Evolutionary conservation across 2,329 filamentous ascomycete genomes (phyloP).

Genomic region (Stromatinia cepivora): DNA sequence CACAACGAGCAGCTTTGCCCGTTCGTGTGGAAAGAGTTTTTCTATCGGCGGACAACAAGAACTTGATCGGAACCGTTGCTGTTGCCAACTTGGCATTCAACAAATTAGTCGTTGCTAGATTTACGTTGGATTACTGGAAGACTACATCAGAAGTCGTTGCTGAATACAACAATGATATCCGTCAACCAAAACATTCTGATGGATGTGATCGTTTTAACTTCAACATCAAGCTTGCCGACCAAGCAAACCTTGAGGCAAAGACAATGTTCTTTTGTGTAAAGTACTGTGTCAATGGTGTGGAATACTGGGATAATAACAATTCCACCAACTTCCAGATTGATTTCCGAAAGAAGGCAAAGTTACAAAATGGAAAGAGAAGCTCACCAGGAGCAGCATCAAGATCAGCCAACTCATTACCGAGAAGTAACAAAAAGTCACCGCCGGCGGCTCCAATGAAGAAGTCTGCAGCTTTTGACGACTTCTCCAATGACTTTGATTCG

Average conservation of each 20-base stretch:
- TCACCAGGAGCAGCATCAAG: conserved; percentile 53
- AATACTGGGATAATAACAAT: conserved; percentile 95
- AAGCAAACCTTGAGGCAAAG: conserved; percentile 88
- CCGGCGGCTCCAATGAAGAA: conserved; percentile 50
- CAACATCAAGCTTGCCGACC: conserved; percentile 87
- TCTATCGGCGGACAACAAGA: conserved; percentile 85
- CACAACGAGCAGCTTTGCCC: conserved; percentile 62
- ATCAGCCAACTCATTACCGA: conserved; percentile 58
- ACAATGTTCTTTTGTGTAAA: conserved; percentile 90
- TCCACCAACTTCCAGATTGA: conserved; percentile 89
- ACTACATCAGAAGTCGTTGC: conserved; percentile 91
- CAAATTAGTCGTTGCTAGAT: conserved; percentile 86
- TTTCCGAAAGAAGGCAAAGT: conserved; percentile 77
- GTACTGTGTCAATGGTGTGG: conserved; percentile 79
- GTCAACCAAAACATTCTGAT: conserved; percentile 62
- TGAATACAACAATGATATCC: conserved; percentile 81
- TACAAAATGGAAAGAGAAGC: conserved; percentile 58
- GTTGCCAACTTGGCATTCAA: conserved; percentile 89
- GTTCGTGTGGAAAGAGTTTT: conserved; percentile 85
- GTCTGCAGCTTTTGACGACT: conserved; percentile 65
- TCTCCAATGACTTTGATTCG: conserved; percentile 53
- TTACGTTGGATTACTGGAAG: conserved; percentile 98
- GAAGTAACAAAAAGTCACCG: conserved; percentile 61
- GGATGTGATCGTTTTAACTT: conserved; percentile 90
- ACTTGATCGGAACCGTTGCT: conserved; percentile 76